These are phyloP conservation scores for Catharanthus roseus DNA, from an alignment of 257 asterid species.

Conservation along the genomic window DNA sequence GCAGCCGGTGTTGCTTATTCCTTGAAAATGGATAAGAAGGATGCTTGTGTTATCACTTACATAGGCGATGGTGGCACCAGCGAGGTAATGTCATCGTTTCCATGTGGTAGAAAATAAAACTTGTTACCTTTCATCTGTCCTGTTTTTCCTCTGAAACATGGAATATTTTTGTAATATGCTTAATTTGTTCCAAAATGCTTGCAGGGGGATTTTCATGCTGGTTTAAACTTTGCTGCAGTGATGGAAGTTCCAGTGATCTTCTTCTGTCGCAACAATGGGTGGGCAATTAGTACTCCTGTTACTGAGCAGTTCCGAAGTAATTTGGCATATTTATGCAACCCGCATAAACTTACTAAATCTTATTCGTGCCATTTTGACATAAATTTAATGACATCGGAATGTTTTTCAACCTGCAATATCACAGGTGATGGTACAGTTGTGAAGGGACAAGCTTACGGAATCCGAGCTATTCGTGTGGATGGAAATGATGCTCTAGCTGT, in stretches of 20 bases:
- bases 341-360: neutral
- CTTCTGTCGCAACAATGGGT: conserved; percentile 89
- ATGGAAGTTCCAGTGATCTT: conserved; percentile 73
- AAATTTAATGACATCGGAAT: neutral
- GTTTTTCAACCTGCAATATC: neutral
- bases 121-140: no score
- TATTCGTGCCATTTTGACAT: neutral
- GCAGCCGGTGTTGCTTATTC: conserved; percentile 95
- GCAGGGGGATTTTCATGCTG: conserved; percentile 68
- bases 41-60: conserved; percentile 72
- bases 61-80: conserved; percentile 86
- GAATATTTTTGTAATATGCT: neutral
- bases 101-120: no score
- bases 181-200: conserved; percentile 7
- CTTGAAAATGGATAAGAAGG: conserved; percentile 75
- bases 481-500: conserved; percentile 89
- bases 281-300: conserved; percentile 90
- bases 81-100: conserved; percentile 66
- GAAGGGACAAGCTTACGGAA: conserved; percentile 59
- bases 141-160: no score
- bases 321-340: neutral
- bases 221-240: conserved; percentile 53
- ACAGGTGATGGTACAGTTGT: conserved; percentile 88
- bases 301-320: conserved; percentile 75
- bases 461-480: conserved; percentile 38